Conservation (phyloP, 768 basidiomycete genomes). For the Cytidiella melzeri region DNA sequence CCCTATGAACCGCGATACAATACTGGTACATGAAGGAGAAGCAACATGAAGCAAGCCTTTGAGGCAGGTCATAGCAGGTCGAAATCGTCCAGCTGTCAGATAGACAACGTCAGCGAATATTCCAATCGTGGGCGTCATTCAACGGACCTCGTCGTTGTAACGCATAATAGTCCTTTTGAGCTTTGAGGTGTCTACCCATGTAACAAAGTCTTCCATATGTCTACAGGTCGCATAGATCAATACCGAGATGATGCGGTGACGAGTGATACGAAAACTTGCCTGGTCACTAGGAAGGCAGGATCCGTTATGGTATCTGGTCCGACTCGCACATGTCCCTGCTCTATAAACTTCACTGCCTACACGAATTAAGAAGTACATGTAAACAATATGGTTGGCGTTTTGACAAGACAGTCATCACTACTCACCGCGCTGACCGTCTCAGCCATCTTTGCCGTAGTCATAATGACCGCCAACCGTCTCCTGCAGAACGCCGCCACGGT, state of each 20-base stretch:
- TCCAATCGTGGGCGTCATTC: not conserved
- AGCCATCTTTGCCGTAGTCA: slow-evolving; percentile 91
- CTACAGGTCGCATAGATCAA: slow-evolving; percentile 30
- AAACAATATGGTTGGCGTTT: not conserved
- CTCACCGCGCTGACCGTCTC: slow-evolving; percentile 91
- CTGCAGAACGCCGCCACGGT: slow-evolving; percentile 94
- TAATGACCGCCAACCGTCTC: slow-evolving; percentile 84
- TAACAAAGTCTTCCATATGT: slow-evolving; percentile 99
- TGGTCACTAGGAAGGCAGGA: slow-evolving; percentile 91
- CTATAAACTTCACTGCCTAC: slow-evolving; percentile 96
- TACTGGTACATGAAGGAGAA: no score
- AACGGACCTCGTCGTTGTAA: slow-evolving; percentile 92
- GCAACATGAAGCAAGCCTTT: not conserved
- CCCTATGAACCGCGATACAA: not conserved
- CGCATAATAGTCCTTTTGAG: slow-evolving; percentile 91
- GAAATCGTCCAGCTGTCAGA: slow-evolving; percentile 84
- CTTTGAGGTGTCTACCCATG: slow-evolving; percentile 98
- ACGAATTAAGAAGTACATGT: slow-evolving; percentile 7
- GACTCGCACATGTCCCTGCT: slow-evolving; percentile 96
- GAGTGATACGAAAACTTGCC: slow-evolving; percentile 47
- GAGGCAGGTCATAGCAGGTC: slow-evolving; percentile 55
- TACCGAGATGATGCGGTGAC: no score
- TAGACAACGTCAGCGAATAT: not conserved
- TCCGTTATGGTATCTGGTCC: slow-evolving; percentile 95
- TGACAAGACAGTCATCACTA: no score